Base-by-base conservation (phyloP, 306 rosid species). In the Aeschynomene evenia region DNA sequence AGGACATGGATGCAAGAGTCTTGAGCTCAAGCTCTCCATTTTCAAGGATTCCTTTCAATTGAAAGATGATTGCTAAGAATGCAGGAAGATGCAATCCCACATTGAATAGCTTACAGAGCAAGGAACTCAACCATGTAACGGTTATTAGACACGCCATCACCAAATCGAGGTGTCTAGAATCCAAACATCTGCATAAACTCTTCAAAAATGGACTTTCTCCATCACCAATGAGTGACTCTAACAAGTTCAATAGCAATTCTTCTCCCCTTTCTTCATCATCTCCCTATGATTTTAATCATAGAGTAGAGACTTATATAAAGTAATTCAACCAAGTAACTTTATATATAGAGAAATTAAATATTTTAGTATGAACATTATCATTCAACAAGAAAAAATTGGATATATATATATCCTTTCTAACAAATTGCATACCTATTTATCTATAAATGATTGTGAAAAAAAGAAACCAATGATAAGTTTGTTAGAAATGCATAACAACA, bases 41-140 rank as follows among this genome's bases (percentile, higher is more conserved):
- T 72, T 84, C 82, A 23, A 89, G 73, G 73, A 60, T 73, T 67
- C 73, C 74, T 71, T 82, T 84, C 21, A 91, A 66, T 72, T 68
- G 60, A 70, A 79, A 59, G 73, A 89, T 79, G 60, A 87, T 75
- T 42, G 82, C 54, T 69, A 77, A 72, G 70, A 87, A 85, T 40
- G 86, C 68, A 5, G 84, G 63, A 79, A 84, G 83, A 72, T 84
- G 87, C 67, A 80, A 77, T 77, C 80, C 91, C 19, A 81, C 76
- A 68, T 77, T 66, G 24, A 74, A 28, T 34, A 53, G 73, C 8
- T 48, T 63, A 43, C 82, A 73, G 5, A 89, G 85, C 63, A 89
- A 77, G 40, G 64, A 77, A 85, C 95, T 89, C 89, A 89, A 78
- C 98, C 96, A 92, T 63, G 84, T 82, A 57, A 77, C 71, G 1